phyloP scores from a whole-genome alignment of 257 asterid species.

The Solanum bulbocastanum region DNA sequence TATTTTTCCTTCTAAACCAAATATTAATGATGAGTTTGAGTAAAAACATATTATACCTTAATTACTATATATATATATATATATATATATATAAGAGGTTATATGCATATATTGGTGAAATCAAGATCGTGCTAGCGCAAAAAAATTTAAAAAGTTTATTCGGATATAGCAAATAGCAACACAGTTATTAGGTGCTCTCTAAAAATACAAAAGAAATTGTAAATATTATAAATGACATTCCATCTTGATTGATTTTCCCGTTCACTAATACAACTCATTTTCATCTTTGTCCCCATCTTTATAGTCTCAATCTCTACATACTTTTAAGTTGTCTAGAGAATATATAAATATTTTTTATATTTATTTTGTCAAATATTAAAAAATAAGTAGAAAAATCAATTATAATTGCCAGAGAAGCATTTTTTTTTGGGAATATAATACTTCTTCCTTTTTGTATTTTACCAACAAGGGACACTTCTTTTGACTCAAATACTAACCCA shows the following conservation, averaged over 20 bases:
- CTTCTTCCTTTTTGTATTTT: not conserved
- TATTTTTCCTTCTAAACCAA: not conserved
- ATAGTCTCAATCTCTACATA: not conserved
- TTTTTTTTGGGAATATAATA: not conserved
- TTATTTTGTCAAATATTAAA: not conserved
- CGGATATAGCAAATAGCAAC: not conserved
- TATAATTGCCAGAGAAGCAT: not conserved
- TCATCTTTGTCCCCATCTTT: not conserved
- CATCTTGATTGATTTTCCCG: too few relatives aligned
- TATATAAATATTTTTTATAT: too few relatives aligned
- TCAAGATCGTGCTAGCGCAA: not conserved
- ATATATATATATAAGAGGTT: not conserved
- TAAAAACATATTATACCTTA: not conserved
- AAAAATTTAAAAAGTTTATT: too few relatives aligned
- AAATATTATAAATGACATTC: not conserved
- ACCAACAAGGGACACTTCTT: not conserved
- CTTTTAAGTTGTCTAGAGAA: not conserved
- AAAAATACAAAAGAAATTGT: not conserved
- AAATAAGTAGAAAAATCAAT: not conserved
- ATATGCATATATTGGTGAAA: not conserved
- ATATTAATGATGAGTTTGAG: not conserved
- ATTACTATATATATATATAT: not conserved
- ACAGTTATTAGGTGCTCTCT: not conserved
- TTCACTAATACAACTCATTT: not conserved
- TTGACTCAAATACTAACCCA: not conserved